A percentile compares a stretch with the other conserved stretches of the same genome.
Conservation (phyloP, 768 basidiomycete species). For the Amanita thiersii region DNA sequence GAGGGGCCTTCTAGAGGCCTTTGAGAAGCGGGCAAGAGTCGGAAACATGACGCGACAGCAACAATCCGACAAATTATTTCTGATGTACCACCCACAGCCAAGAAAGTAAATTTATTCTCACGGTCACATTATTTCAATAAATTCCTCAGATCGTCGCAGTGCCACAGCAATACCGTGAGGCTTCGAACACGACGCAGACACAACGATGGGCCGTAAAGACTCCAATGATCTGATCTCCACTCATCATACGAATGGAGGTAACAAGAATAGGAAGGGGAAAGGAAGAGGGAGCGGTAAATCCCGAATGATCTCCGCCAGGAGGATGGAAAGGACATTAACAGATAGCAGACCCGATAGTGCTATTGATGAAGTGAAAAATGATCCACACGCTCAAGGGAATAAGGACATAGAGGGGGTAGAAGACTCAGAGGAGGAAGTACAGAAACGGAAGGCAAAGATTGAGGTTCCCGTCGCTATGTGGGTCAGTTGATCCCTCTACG, state of each 20-base stretch:
- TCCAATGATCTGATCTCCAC: constrained; percentile 10
- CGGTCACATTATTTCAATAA: not conserved
- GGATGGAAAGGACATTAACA: constrained; percentile 13
- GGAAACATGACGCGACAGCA: constrained; percentile 47
- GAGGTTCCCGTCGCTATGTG: constrained; percentile 92
- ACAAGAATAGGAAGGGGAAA: constrained; percentile 27
- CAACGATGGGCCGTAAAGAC: constrained; percentile 16
- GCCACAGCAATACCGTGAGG: too few species aligned
- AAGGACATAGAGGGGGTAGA: constrained; percentile 26
- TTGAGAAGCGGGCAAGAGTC: constrained; percentile 61
- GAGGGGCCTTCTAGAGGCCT: constrained; percentile 77
- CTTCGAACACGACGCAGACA: not conserved
- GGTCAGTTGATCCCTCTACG: constrained; percentile 43
- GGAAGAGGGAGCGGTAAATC: constrained; percentile 16
- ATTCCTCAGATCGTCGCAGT: too few species aligned
- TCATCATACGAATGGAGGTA: constrained; percentile 25
- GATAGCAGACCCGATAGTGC: constrained; percentile 51
- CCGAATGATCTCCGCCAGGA: constrained; percentile 9
- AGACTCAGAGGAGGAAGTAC: constrained; percentile 15
- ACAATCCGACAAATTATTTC: not conserved
- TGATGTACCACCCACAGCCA: not conserved
- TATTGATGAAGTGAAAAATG: constrained; percentile 21
- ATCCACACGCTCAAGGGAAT: constrained; percentile 29
- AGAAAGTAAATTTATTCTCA: constrained; percentile 5
- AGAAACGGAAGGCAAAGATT: constrained; percentile 26